Conservation (phyloP, 176 grass and related monocot genomes). For the Avena eriantha region DNA sequence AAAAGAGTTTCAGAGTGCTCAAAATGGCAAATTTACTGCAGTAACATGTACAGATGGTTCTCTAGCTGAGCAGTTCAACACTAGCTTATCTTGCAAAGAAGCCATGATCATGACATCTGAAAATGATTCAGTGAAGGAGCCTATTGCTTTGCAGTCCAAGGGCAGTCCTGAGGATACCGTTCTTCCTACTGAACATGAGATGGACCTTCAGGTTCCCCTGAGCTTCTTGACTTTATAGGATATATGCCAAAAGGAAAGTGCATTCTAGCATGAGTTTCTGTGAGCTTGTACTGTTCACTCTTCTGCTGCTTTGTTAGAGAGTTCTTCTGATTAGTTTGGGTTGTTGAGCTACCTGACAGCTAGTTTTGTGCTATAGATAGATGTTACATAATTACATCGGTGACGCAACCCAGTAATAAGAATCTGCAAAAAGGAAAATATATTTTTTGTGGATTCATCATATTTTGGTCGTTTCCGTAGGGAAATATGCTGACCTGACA, state of each 20-base stretch:
- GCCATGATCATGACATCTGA: slow-evolving; percentile 27
- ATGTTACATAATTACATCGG: slow-evolving; percentile 37
- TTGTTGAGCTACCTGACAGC: slow-evolving; percentile 26
- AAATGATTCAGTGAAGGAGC: slow-evolving; percentile 48
- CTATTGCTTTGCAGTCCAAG: slow-evolving; percentile 45
- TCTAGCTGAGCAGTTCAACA: slow-evolving; percentile 46
- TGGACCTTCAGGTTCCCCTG: slow-evolving; percentile 49
- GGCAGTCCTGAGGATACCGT: slow-evolving; percentile 37
- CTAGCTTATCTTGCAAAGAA: slow-evolving; percentile 48
- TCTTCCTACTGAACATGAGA: slow-evolving; percentile 47
- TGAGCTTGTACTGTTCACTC: neutral
- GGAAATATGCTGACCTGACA: slow-evolving; percentile 46
- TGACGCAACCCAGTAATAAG: slow-evolving; percentile 38
- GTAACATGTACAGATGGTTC: slow-evolving; percentile 39
- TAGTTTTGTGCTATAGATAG: slow-evolving; percentile 38
- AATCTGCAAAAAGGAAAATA: slow-evolving; percentile 31
- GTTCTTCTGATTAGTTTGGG: slow-evolving; percentile 31
- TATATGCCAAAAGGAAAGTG: slow-evolving; percentile 34
- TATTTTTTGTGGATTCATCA: slow-evolving; percentile 42
- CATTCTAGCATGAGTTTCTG: slow-evolving; percentile 16
- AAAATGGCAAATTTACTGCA: slow-evolving; percentile 27
- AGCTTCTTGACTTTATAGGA: slow-evolving; percentile 46
- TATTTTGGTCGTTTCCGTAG: slow-evolving; percentile 26
- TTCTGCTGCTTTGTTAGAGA: slow-evolving; percentile 38
- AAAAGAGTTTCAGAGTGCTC: slow-evolving; percentile 10